Percentiles rank a stretch among this genome's conserved stretches.
phyloP scores from a whole-genome alignment of 225 moss, liverwort and hornwort species.

The Thuidium tamariscinum region DNA sequence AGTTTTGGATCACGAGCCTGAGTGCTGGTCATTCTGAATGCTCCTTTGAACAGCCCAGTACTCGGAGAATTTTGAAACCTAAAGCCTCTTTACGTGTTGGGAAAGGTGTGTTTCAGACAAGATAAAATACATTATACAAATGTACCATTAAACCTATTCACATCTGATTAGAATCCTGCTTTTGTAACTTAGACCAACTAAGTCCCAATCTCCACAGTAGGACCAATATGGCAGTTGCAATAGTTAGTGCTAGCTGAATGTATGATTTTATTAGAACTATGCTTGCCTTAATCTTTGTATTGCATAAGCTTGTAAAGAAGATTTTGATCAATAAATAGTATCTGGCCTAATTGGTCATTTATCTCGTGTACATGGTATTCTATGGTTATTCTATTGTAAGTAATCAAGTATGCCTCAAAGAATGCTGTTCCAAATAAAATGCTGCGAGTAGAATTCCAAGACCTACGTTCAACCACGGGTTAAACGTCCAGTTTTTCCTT shows the following conservation, averaged over 20 bases:
- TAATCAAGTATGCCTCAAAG: background rate
- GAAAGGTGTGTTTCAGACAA: background rate
- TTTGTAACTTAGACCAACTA: background rate
- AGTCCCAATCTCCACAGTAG: background rate
- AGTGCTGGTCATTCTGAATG: constrained; percentile 23
- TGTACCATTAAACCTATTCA: background rate
- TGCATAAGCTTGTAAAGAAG: background rate
- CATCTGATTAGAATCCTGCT: background rate
- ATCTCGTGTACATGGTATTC: background rate
- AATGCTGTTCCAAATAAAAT: background rate
- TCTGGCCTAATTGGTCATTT: background rate
- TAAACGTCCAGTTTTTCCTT: too few relatives aligned
- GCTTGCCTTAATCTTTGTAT: background rate
- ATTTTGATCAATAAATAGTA: background rate
- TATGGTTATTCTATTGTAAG: background rate
- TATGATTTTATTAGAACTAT: background rate
- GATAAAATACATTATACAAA: background rate
- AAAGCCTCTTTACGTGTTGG: background rate
- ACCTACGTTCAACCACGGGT: background rate
- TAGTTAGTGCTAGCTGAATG: background rate
- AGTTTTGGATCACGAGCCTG: constrained; percentile 30
- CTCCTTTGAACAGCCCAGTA: background rate
- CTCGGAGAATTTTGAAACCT: constrained; percentile 23
- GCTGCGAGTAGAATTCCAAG: background rate
- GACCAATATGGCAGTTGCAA: background rate